Percentiles rank a stretch among this genome's conserved stretches.
phyloP scores from a whole-genome alignment of 768 basidiomycete genomes.

The Strobilomyces echinocephalus region DNA sequence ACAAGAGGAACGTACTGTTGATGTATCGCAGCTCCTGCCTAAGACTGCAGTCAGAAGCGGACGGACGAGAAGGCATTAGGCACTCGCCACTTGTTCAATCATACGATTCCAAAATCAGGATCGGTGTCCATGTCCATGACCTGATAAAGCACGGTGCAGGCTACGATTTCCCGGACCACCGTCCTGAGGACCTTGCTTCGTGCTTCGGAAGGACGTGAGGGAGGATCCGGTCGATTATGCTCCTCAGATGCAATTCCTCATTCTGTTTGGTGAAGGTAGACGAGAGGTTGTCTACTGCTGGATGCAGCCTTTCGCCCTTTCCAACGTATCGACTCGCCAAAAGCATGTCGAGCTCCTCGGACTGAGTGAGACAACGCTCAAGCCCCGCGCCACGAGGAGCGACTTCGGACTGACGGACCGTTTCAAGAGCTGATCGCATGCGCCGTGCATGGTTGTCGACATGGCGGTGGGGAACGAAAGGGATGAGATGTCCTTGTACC shows the following conservation, averaged over 20 bases:
- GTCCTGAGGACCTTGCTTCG: conserved; percentile 66
- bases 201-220: conserved; percentile 74
- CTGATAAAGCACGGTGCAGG: conserved; percentile 79
- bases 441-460: conserved; percentile 65
- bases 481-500: conserved; percentile 88
- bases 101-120: conserved; percentile 96
- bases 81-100: conserved; percentile 85
- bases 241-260: conserved; percentile 80
- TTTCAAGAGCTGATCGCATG: conserved; percentile 53
- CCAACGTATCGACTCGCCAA: conserved; percentile 76
- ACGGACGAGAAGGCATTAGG: neutral
- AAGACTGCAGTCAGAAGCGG: conserved; percentile 6
- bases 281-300: conserved; percentile 83
- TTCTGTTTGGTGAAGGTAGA: conserved; percentile 86
- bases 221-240: conserved; percentile 65
- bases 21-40: conserved; percentile 65
- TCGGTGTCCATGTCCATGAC: conserved; percentile 91
- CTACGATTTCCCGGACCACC: conserved; percentile 75
- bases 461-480: conserved; percentile 86
- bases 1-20: conserved; percentile 46
- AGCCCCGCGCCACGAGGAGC: conserved; percentile 78
- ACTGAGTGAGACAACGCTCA: conserved; percentile 79
- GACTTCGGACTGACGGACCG: conserved; percentile 81
- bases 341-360: conserved; percentile 83
- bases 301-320: conserved; percentile 66